These are phyloP conservation scores for Dactylorhiza incarnata DNA, from an alignment of 106 monocot genomes.

Conservation along the genomic window DNA sequence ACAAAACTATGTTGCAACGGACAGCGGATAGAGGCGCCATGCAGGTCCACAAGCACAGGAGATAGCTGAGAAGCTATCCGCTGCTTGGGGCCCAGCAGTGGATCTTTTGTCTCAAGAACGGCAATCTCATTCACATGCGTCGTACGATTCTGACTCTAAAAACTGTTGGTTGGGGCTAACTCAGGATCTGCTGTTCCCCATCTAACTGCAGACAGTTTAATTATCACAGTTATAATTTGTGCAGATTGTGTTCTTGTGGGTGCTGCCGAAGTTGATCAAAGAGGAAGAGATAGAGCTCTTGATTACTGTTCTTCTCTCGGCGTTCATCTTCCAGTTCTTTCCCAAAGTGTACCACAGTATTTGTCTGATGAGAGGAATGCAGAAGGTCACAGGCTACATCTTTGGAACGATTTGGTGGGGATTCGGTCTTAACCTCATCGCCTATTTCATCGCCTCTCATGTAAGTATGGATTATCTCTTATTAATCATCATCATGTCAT, in stretches of 20 bases:
- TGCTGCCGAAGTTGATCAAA: constrained; percentile 61
- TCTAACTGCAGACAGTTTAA: too few relatives aligned
- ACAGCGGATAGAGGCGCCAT: too few relatives aligned
- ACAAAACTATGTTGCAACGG: too few relatives aligned
- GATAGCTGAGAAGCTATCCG: too few relatives aligned
- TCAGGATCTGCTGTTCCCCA: too few relatives aligned
- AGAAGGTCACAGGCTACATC: constrained; percentile 93
- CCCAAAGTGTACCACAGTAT: constrained; percentile 91
- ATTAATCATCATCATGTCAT: background rate
- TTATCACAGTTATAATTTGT: background rate
- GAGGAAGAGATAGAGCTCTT: constrained; percentile 64
- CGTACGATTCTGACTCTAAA: too few relatives aligned
- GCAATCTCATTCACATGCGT: too few relatives aligned
- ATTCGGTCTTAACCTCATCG: constrained; percentile 80
- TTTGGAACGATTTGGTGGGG: constrained; percentile 98
- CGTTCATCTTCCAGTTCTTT: constrained; percentile 81
- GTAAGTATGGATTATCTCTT: constrained; percentile 29
- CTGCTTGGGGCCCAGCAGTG: too few relatives aligned
- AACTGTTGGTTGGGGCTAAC: too few relatives aligned
- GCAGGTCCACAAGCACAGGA: too few relatives aligned
- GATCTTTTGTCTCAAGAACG: too few relatives aligned
- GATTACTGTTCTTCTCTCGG: constrained; percentile 52
- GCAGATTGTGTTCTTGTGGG: constrained; percentile 68
- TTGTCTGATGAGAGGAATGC: constrained; percentile 74
- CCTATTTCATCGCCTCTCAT: constrained; percentile 94